Evolutionary conservation across 345 rosid species (phyloP).

Genomic region (Salix brachista): DNA sequence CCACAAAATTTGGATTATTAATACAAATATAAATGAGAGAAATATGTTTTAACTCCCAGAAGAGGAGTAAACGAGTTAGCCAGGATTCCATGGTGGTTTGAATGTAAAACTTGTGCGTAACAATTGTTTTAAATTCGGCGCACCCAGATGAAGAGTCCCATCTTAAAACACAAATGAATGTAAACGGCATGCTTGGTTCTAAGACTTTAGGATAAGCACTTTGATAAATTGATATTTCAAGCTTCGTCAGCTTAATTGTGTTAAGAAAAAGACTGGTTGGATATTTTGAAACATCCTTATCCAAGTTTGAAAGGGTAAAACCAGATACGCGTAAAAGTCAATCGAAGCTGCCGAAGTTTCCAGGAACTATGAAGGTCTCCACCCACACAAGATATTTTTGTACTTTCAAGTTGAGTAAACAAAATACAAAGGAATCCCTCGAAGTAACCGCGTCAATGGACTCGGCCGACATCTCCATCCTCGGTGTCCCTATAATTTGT

Average conservation of each 20-base stretch:
- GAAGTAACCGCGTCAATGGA: slow-evolving; percentile 32
- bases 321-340: not conserved
- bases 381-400: not conserved
- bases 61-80: not conserved
- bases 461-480: not conserved
- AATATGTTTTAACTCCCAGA: not conserved
- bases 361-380: not conserved
- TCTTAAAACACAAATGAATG: too few relatives aligned
- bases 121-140: too few relatives aligned
- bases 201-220: not conserved
- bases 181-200: not conserved
- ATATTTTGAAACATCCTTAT: not conserved
- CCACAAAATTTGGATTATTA: too few relatives aligned
- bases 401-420: not conserved
- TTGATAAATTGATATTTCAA: not conserved
- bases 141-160: too few relatives aligned
- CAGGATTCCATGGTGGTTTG: not conserved
- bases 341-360: not conserved
- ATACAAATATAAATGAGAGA: not conserved
- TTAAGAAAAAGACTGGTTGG: not conserved
- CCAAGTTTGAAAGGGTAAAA: not conserved
- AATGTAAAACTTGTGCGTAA: not conserved
- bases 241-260: not conserved
- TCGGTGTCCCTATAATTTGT: not conserved
- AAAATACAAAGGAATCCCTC: not conserved